Evolutionary conservation across 2,329 filamentous ascomycete species (phyloP).

Genomic region (Lecanicillium sp.): DNA sequence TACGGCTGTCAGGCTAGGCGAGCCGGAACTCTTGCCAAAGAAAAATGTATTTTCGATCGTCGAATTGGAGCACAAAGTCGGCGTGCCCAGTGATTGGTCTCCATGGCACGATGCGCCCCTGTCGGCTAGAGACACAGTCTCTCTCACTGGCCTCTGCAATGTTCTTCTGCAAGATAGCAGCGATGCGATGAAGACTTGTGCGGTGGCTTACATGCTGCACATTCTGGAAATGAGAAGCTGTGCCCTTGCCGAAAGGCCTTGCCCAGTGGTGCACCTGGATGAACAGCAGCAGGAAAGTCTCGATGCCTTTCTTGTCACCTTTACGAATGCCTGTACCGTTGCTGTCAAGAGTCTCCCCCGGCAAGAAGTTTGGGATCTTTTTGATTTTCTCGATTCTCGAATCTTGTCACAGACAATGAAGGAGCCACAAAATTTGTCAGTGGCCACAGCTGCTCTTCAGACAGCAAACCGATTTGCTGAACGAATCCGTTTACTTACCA

Average conservation of each 20-base stretch:
- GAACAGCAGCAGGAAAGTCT: not conserved
- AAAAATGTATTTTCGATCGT: not conserved
- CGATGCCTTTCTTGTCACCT: slow-evolving; percentile 14
- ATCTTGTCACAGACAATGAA: slow-evolving; percentile 22
- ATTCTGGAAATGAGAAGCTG: slow-evolving; percentile 21
- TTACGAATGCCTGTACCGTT: slow-evolving; percentile 20
- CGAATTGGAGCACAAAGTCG: not conserved
- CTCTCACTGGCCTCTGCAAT: slow-evolving; percentile 16
- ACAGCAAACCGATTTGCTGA: not conserved
- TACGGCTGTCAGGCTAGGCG: too few species aligned
- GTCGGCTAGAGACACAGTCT: slow-evolving; percentile 17
- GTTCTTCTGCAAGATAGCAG: slow-evolving; percentile 14
- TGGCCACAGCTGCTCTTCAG: too few species aligned
- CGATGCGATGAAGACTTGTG: slow-evolving; percentile 7
- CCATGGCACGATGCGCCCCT: slow-evolving; percentile 15
- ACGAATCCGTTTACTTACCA: slow-evolving; percentile 1
- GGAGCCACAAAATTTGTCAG: slow-evolving; percentile 1
- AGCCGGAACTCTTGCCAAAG: not conserved
- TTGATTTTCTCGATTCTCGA: slow-evolving; percentile 28
- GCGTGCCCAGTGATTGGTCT: slow-evolving; percentile 15
- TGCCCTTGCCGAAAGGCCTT: slow-evolving; percentile 20
- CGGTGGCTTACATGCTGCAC: slow-evolving; percentile 21
- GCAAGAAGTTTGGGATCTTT: slow-evolving; percentile 22
- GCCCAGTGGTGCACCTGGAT: not conserved
- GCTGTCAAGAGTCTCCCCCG: slow-evolving; percentile 11